Evolutionary conservation across 2,329 filamentous ascomycete species (phyloP).

Genomic region (Aspergillus ochraceoroseus): DNA sequence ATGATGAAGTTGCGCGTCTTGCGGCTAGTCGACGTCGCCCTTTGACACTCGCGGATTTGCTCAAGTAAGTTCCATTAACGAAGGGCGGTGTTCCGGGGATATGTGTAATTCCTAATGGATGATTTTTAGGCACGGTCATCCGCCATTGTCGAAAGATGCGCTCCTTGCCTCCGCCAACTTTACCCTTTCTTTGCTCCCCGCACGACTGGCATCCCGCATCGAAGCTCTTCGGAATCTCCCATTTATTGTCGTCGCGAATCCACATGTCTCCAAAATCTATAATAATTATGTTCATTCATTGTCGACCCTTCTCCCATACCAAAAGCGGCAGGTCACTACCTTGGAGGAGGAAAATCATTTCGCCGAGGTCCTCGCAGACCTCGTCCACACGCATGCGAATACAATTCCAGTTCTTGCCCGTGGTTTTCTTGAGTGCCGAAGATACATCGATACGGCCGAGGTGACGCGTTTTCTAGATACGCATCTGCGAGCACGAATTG

Average conservation of each 20-base stretch:
- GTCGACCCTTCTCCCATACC: slow-evolving; percentile 82
- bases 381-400: slow-evolving; percentile 91
- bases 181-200: slow-evolving; percentile 84
- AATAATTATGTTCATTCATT: slow-evolving; percentile 93
- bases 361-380: slow-evolving; percentile 84
- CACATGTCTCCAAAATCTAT: slow-evolving; percentile 89
- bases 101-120: slow-evolving; percentile 1
- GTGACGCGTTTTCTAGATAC: slow-evolving; percentile 92
- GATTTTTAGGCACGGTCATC: slow-evolving; percentile 62
- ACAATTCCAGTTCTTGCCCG: slow-evolving; percentile 89
- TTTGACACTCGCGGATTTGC: slow-evolving; percentile 79
- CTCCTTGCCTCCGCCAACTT: slow-evolving; percentile 92
- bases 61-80: slow-evolving; percentile 76
- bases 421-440: slow-evolving; percentile 87
- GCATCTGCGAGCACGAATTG: slow-evolving; percentile 88
- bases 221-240: slow-evolving; percentile 88
- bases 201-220: slow-evolving; percentile 88
- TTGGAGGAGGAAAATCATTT: slow-evolving; percentile 86
- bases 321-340: slow-evolving; percentile 64
- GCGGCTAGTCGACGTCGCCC: slow-evolving; percentile 73
- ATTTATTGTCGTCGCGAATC: slow-evolving; percentile 97
- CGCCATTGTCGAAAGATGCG: slow-evolving; percentile 72
- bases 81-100: too few species aligned
- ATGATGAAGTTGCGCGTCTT: slow-evolving; percentile 73
- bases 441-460: slow-evolving; percentile 75